These are phyloP conservation scores for Lachnellula occidentalis DNA, from an alignment of 2,329 filamentous ascomycete genomes.

Conservation along the genomic window DNA sequence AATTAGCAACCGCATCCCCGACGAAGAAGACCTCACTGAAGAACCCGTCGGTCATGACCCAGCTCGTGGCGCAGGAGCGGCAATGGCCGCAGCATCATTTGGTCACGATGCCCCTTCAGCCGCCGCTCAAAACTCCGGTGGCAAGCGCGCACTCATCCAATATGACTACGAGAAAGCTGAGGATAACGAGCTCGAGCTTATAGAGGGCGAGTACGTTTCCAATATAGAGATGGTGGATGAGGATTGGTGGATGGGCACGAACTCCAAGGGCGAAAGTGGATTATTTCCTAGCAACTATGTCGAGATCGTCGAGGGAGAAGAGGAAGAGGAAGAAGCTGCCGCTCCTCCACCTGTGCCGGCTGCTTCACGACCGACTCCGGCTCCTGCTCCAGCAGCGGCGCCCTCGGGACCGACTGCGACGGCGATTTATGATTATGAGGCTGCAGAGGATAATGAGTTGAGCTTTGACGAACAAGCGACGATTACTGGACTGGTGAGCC, in stretches of 20 bases:
- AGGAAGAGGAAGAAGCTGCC: slow-evolving; percentile 30
- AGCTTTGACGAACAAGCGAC: slow-evolving; percentile 87
- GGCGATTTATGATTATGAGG: slow-evolving; percentile 93
- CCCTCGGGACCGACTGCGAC: slow-evolving; percentile 61
- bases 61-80: slow-evolving; percentile 53
- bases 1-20: slow-evolving; percentile 56
- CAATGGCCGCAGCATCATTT: slow-evolving; percentile 45
- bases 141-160: slow-evolving; percentile 71
- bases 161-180: slow-evolving; percentile 98
- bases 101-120: slow-evolving; percentile 32
- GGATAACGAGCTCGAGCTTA: slow-evolving; percentile 90
- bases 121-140: slow-evolving; percentile 46
- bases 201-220: slow-evolving; percentile 80
- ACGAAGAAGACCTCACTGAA: slow-evolving; percentile 58
- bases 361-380: slow-evolving; percentile 31
- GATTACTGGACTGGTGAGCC: slow-evolving; percentile 69
- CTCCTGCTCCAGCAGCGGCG: slow-evolving; percentile 36
- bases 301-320: slow-evolving; percentile 67
- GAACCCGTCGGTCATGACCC: slow-evolving; percentile 57
- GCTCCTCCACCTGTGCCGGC: slow-evolving; percentile 17
- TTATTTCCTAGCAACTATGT: slow-evolving; percentile 98
- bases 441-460: slow-evolving; percentile 83
- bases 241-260: slow-evolving; percentile 98
- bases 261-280: slow-evolving; percentile 74
- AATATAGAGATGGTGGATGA: slow-evolving; percentile 97